Evolutionary conservation across 148 eudicot genomes (phyloP).

Genomic region (Rheum nobile): DNA sequence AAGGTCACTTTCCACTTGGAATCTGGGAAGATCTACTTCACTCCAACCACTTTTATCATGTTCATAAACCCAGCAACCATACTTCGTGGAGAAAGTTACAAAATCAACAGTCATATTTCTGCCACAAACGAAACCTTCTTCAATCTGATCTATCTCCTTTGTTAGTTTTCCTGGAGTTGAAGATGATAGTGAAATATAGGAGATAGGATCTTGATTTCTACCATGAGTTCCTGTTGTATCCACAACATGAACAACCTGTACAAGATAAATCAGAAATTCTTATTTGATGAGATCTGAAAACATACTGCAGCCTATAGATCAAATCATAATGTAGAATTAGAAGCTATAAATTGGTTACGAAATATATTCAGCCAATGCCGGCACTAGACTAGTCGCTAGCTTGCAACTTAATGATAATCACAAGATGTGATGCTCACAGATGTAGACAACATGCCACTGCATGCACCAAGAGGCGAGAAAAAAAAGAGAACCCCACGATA

Average conservation of each 20-base stretch:
- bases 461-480: no score
- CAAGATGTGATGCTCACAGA: no score
- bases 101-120: slow-evolving; percentile 57
- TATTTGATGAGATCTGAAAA: background rate
- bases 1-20: slow-evolving; percentile 40
- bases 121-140: slow-evolving; percentile 76
- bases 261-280: background rate
- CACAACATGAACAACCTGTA: slow-evolving; percentile 92
- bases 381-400: no score
- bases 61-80: slow-evolving; percentile 55
- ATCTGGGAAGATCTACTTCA: slow-evolving; percentile 52
- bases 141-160: slow-evolving; percentile 51
- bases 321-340: no score
- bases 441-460: no score
- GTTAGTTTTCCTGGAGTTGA: slow-evolving; percentile 75
- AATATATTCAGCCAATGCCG: no score
- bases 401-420: no score
- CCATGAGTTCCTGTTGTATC: slow-evolving; percentile 43
- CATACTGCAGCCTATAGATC: no score
- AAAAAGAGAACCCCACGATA: no score
- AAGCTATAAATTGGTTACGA: no score
- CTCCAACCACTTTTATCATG: slow-evolving; percentile 62
- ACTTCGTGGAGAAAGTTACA: slow-evolving; percentile 75
- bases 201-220: slow-evolving; percentile 30
- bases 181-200: slow-evolving; percentile 72